Evolutionary conservation across 768 basidiomycete species (phyloP), one percentile per base, ranked within the genome.

Genomic region (Lactarius hengduanensis): DNA sequence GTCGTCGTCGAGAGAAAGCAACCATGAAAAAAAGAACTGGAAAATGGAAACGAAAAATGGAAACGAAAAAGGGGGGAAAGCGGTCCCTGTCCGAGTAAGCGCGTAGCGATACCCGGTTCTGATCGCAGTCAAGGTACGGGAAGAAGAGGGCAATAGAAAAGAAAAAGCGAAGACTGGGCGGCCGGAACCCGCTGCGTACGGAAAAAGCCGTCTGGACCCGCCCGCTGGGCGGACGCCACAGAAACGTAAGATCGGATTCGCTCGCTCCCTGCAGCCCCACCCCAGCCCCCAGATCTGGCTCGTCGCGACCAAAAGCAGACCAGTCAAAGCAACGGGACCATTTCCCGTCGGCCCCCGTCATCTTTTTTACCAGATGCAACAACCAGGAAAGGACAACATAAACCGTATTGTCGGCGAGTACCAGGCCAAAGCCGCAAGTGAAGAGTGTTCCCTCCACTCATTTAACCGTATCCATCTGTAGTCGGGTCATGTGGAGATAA

Each of bases 51-150:
- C 30, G 30, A 30, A 56, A 30, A 30, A n/a, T 56, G 18, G 43
- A 34, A 57, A 38, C 57, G 5, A 63, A 63, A 58, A 57, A 36
- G 26, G n/a, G 56, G 45, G n/a, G n/a, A 43, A 55, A 22, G 55
- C 34, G 64, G 65, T 66, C 45, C 59, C 65, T 62, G 45, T 58
- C 22, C n/a, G n/a, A 41, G 56, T 50, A 62, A 56, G 47, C 65
- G 30, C 60, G 47, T 58, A 38, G 47, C 65, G 22, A 66, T 62
- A 66, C 56, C 61, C 57, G 45, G 26, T 38, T 62, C 38, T 66
- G 66, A 67, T 63, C 66, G 66, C 62, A 67, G 61, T 38, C 62
- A 67, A 53, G 66, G 62, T 26, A 67, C 66, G 57, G 22, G 62
- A 67, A 62, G 57, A 55, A 41, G 56, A 54, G 22, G 32, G 55